Percentiles rank a stretch among this genome's conserved stretches.
Conservation (phyloP, 2,329 filamentous ascomycete species). For the Aspergillus tamarii region DNA sequence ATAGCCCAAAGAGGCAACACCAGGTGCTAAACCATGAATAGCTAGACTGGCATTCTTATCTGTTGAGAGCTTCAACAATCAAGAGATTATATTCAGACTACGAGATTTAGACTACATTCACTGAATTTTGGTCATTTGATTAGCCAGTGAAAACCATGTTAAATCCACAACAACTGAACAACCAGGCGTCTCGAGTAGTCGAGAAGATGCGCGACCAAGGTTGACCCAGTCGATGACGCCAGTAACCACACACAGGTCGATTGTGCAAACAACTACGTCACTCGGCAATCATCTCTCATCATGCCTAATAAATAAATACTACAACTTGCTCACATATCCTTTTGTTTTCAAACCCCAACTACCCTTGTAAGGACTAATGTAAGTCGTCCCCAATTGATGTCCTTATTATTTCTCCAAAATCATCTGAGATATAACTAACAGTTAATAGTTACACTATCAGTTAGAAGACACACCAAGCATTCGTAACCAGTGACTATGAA, state of each 20-base stretch:
- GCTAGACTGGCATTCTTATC: conserved; percentile 6
- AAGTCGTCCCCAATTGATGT: neutral
- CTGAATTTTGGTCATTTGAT: neutral
- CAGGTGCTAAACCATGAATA: neutral
- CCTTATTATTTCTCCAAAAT: neutral
- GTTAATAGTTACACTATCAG: neutral
- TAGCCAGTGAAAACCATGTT: neutral
- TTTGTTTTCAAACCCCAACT: neutral
- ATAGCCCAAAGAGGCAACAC: conserved; percentile 13
- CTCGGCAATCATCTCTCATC: conserved; percentile 33
- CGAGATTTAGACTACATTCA: neutral
- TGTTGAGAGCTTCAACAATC: neutral
- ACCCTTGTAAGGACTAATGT: conserved; percentile 5
- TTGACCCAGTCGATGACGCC: conserved; percentile 23
- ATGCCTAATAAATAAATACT: conserved; percentile 5
- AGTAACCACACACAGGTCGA: conserved; percentile 11
- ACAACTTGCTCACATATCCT: neutral
- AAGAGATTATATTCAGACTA: neutral
- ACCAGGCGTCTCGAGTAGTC: neutral
- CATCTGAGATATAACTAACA: neutral
- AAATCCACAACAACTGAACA: neutral
- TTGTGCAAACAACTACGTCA: conserved; percentile 32
- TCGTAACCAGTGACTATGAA: conserved; percentile 66
- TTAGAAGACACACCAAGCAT: neutral
- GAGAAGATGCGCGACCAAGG: conserved; percentile 9